A percentile compares a stretch with the other conserved stretches of the same genome.
phyloP scores from a whole-genome alignment of 805 yeast species.

The Saccharomycopsis schoenii region DNA sequence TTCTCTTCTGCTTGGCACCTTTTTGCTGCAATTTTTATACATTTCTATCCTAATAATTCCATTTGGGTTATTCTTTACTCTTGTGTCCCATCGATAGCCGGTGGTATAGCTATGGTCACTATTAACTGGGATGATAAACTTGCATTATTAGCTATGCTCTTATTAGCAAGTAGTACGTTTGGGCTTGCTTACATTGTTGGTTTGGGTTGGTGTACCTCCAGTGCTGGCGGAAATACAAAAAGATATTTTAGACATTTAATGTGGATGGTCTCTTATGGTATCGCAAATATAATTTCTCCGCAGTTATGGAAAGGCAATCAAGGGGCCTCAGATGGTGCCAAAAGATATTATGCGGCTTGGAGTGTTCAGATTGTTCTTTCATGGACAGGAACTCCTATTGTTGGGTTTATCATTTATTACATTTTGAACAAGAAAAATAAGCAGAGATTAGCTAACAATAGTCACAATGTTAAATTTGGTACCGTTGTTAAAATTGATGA shows the following conservation, averaged over 20 bases:
- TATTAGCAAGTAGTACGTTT: constrained; percentile 30
- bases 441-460: constrained; percentile 22
- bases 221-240: constrained; percentile 36
- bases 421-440: constrained; percentile 32
- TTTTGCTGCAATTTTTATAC: constrained; percentile 25
- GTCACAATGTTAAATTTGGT: constrained; percentile 11
- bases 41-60: constrained; percentile 25
- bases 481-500: constrained; percentile 20
- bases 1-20: constrained; percentile 28
- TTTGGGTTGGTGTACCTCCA: constrained; percentile 23
- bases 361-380: constrained; percentile 38
- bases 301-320: constrained; percentile 34
- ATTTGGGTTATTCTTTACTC: constrained; percentile 25
- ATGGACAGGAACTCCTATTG: constrained; percentile 28
- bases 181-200: constrained; percentile 22
- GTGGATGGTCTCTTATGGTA: constrained; percentile 30
- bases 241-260: constrained; percentile 31
- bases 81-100: constrained; percentile 31
- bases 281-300: constrained; percentile 37
- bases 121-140: constrained; percentile 32
- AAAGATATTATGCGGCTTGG: constrained; percentile 38
- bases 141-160: constrained; percentile 32
- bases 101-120: constrained; percentile 32
- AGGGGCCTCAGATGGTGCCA: constrained; percentile 25
- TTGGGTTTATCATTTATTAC: constrained; percentile 29